Percentiles rank a stretch among this genome's conserved stretches.
Conservation (phyloP, 1,139 yeast genomes). For the Sugiyamaella paludigena region DNA sequence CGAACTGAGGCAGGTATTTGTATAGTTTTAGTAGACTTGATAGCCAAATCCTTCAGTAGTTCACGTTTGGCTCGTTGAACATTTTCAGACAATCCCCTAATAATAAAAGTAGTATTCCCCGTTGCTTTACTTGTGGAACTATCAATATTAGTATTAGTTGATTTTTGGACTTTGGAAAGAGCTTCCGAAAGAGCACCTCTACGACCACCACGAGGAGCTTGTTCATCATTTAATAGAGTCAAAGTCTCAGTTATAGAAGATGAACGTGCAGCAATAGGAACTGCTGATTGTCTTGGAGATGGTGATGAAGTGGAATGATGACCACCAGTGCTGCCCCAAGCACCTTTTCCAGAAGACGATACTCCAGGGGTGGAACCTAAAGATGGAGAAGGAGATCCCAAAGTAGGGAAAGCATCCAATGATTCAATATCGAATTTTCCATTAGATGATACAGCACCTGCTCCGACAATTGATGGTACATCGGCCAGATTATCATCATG, state of each 20-base stretch:
- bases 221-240: constrained; percentile 28
- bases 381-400: constrained; percentile 48
- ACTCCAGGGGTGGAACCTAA: constrained; percentile 15
- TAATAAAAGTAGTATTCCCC: constrained; percentile 79
- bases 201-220: constrained; percentile 22
- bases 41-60: constrained; percentile 72
- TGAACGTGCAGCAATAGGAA: constrained; percentile 31
- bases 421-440: constrained; percentile 29
- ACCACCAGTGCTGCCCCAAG: constrained; percentile 40
- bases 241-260: constrained; percentile 28
- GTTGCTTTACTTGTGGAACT: constrained; percentile 77
- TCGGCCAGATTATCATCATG: neutral
- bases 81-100: constrained; percentile 70
- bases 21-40: constrained; percentile 54
- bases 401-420: constrained; percentile 63
- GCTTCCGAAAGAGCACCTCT: constrained; percentile 28
- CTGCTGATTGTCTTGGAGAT: constrained; percentile 23
- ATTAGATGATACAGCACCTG: constrained; percentile 2
- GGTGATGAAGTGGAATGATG: constrained; percentile 7
- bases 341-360: constrained; percentile 37
- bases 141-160: constrained; percentile 68
- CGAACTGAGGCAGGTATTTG: constrained; percentile 76
- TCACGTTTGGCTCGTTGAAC: constrained; percentile 75
- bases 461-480: constrained; percentile 6
- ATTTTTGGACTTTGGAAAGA: constrained; percentile 58